A percentile compares a stretch with the other conserved stretches of the same genome.
These are phyloP conservation scores for Phytomonas sp. DNA, from an alignment of 208 protist genomes.

Conservation along the genomic window DNA sequence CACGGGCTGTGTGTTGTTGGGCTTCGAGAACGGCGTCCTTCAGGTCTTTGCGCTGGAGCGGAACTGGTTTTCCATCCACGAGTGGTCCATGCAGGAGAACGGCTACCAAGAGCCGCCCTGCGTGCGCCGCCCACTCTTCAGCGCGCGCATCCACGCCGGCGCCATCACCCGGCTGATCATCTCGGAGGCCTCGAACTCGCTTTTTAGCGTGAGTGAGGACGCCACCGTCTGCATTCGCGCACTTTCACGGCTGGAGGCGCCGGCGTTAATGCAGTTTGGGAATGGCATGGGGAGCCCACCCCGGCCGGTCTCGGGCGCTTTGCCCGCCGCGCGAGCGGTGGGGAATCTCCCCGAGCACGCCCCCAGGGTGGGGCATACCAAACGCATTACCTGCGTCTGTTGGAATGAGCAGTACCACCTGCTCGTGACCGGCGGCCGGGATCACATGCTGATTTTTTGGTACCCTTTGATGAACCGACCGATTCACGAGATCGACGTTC, in stretches of 20 bases:
- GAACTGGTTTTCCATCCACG: slow-evolving; percentile 56
- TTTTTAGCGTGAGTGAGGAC: slow-evolving; percentile 68
- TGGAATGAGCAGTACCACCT: slow-evolving; percentile 33
- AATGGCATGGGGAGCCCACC: not conserved
- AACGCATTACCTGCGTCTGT: slow-evolving; percentile 58
- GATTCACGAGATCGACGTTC: slow-evolving; percentile 46
- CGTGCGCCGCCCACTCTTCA: slow-evolving; percentile 36
- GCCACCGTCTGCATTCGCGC: slow-evolving; percentile 53
- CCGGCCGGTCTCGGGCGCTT: not conserved
- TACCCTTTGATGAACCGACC: slow-evolving; percentile 34
- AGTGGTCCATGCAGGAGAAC: slow-evolving; percentile 33
- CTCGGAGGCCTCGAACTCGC: slow-evolving; percentile 32
- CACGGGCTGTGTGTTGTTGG: slow-evolving; percentile 38
- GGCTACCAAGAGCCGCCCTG: slow-evolving; percentile 44
- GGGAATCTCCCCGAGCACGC: not conserved
- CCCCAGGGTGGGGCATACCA: slow-evolving; percentile 30
- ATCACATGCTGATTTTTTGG: slow-evolving; percentile 75
- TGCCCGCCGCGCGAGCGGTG: not conserved
- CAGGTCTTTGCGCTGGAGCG: slow-evolving; percentile 55
- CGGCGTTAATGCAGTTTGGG: slow-evolving; percentile 9
- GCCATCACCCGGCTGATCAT: slow-evolving; percentile 50
- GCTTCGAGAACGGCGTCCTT: slow-evolving; percentile 67
- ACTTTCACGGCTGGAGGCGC: slow-evolving; percentile 49
- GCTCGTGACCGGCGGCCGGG: slow-evolving; percentile 61
- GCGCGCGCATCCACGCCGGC: slow-evolving; percentile 29